Evolutionary conservation across 305 asterid genomes (phyloP).

Genomic region (Lippia alba): DNA sequence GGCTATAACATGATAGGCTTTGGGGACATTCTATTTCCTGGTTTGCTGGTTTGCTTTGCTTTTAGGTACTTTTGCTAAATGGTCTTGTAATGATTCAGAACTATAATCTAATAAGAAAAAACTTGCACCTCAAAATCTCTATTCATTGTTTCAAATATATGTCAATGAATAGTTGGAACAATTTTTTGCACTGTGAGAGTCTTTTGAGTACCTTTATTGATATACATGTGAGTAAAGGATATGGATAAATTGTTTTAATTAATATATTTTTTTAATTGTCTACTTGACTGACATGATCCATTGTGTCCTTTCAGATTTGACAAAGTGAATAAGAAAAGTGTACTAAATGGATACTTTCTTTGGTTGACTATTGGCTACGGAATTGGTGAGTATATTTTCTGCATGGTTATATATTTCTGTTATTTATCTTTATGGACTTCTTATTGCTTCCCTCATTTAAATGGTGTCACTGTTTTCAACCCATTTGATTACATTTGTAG

Average conservation of each 20-base stretch:
- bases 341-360: slow-evolving; percentile 76
- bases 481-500: neutral
- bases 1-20: slow-evolving; percentile 98
- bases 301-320: slow-evolving; percentile 69
- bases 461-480: slow-evolving; percentile 19
- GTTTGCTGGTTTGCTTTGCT: slow-evolving; percentile 86
- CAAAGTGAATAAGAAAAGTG: slow-evolving; percentile 71
- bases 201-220: slow-evolving; percentile 2
- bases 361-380: slow-evolving; percentile 90
- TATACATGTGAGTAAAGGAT: neutral
- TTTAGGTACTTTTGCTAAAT: slow-evolving; percentile 57
- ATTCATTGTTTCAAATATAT: slow-evolving; percentile 10
- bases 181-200: neutral
- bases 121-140: slow-evolving; percentile 11
- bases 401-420: slow-evolving; percentile 11
- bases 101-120: slow-evolving; percentile 8
- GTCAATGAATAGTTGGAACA: neutral
- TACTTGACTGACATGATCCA: slow-evolving; percentile 30
- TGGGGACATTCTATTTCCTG: slow-evolving; percentile 95
- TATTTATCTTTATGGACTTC: neutral
- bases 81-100: slow-evolving; percentile 2
- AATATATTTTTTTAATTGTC: slow-evolving; percentile 10
- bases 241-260: slow-evolving; percentile 6
- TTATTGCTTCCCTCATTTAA: slow-evolving; percentile 4
- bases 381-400: slow-evolving; percentile 59